Percentiles rank a stretch among this genome's conserved stretches.
phyloP scores from a whole-genome alignment of 495 filamentous ascomycete species.

The Neurospora sp. region DNA sequence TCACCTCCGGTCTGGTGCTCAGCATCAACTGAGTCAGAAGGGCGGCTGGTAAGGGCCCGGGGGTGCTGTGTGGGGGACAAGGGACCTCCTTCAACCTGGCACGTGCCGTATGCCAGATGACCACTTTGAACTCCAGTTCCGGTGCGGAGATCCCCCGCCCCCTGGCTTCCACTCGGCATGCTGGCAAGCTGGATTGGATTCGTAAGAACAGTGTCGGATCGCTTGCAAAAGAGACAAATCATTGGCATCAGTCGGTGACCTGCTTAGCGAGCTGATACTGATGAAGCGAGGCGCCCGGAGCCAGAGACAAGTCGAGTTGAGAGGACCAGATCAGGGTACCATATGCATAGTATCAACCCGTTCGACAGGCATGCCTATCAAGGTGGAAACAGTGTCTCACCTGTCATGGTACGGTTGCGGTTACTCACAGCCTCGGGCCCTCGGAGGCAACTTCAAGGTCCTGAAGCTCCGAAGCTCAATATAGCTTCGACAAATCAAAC shows the following conservation, averaged over 20 bases:
- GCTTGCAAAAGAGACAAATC: neutral
- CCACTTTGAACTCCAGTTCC: slow-evolving; percentile 3
- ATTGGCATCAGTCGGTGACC: neutral
- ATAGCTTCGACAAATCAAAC: neutral
- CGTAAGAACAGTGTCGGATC: neutral
- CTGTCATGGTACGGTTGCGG: neutral
- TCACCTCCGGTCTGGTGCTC: neutral
- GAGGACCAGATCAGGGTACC: neutral
- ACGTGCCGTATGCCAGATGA: slow-evolving; percentile 13
- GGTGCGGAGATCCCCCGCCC: slow-evolving; percentile 5
- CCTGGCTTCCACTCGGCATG: slow-evolving; percentile 4
- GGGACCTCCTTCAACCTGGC: neutral
- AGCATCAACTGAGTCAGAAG: neutral
- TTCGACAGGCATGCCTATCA: neutral
- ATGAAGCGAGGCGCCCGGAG: neutral
- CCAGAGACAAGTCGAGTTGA: neutral
- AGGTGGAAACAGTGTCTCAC: neutral
- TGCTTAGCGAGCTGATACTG: neutral
- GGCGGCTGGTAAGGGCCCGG: neutral
- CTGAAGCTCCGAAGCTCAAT: neutral
- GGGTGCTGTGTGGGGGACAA: neutral
- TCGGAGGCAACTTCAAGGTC: neutral
- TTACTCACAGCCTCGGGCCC: neutral
- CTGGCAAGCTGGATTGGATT: slow-evolving; percentile 2
- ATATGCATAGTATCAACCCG: neutral